These are phyloP conservation scores for Tylopilus vinaceipallidus DNA, from an alignment of 768 basidiomycete genomes.

Conservation along the genomic window DNA sequence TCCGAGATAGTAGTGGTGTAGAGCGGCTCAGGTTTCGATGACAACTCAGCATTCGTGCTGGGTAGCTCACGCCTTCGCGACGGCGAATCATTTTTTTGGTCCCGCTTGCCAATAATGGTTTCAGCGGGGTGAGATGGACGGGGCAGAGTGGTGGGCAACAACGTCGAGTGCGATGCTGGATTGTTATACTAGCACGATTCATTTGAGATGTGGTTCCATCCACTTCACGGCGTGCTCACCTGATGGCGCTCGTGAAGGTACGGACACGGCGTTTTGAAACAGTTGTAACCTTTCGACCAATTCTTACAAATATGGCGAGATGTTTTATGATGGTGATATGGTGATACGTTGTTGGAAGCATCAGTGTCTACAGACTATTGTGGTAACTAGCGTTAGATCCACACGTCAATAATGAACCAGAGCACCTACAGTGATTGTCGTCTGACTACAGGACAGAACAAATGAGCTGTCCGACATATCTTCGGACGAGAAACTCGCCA, in stretches of 20 bases:
- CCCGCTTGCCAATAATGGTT: neutral
- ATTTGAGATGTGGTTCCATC: neutral
- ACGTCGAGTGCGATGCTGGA: neutral
- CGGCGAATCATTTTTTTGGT: neutral
- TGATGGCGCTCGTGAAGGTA: slow-evolving; percentile 8
- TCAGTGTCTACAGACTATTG: slow-evolving; percentile 21
- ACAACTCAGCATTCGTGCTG: neutral
- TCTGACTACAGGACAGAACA: slow-evolving; percentile 13
- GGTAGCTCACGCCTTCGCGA: slow-evolving; percentile 1
- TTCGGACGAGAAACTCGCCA: slow-evolving; percentile 16
- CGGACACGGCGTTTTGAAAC: neutral
- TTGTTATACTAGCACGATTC: neutral
- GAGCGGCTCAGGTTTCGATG: slow-evolving; percentile 15
- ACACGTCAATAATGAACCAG: neutral
- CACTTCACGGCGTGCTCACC: slow-evolving; percentile 6
- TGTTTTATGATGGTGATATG: neutral
- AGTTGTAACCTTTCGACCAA: neutral
- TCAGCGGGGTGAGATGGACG: neutral
- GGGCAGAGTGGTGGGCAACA: neutral
- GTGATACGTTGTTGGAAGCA: neutral
- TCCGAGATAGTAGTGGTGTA: slow-evolving; percentile 44
- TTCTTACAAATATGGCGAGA: neutral
- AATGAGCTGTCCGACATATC: slow-evolving; percentile 16
- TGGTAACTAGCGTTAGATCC: neutral
- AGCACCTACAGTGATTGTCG: slow-evolving; percentile 21